phyloP scores from a whole-genome alignment of 1,139 yeast genomes.

The Scheffersomyces lignicola region DNA sequence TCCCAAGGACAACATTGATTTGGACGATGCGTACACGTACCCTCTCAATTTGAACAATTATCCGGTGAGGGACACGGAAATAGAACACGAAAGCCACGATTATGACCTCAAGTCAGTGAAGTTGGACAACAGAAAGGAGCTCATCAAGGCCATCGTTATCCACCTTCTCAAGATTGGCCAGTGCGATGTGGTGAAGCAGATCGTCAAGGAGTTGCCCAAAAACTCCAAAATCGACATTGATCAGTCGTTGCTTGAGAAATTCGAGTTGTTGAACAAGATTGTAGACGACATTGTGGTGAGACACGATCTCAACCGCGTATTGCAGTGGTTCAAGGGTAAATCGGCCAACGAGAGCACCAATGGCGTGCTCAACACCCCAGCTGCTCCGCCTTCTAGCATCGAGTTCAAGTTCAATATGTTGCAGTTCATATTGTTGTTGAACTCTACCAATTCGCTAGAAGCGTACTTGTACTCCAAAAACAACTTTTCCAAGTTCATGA shows the following conservation, averaged over 20 bases:
- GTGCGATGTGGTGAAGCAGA: conserved; percentile 34
- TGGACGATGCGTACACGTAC: conserved; percentile 47
- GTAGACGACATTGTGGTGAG: conserved; percentile 34
- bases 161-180: conserved; percentile 47
- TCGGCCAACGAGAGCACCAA: conserved; percentile 15
- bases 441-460: conserved; percentile 29
- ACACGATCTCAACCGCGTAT: conserved; percentile 36
- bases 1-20: conserved; percentile 29
- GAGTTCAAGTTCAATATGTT: conserved; percentile 67
- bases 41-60: conserved; percentile 35
- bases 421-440: conserved; percentile 50
- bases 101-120: conserved; percentile 17
- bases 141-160: conserved; percentile 40
- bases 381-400: conserved; percentile 19
- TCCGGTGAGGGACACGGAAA: conserved; percentile 20
- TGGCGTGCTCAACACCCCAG: conserved; percentile 1
- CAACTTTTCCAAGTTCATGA: conserved; percentile 49
- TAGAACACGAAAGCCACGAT: conserved; percentile 9
- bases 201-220: conserved; percentile 25
- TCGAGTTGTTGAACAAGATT: conserved; percentile 32
- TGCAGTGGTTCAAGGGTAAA: conserved; percentile 36
- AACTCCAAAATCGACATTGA: conserved; percentile 22
- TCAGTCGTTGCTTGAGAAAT: conserved; percentile 24
- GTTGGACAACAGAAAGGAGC: conserved; percentile 31
- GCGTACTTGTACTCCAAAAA: conserved; percentile 60